phyloP scores from a whole-genome alignment of 2,329 filamentous ascomycete genomes.

The Penicillium decumbens region DNA sequence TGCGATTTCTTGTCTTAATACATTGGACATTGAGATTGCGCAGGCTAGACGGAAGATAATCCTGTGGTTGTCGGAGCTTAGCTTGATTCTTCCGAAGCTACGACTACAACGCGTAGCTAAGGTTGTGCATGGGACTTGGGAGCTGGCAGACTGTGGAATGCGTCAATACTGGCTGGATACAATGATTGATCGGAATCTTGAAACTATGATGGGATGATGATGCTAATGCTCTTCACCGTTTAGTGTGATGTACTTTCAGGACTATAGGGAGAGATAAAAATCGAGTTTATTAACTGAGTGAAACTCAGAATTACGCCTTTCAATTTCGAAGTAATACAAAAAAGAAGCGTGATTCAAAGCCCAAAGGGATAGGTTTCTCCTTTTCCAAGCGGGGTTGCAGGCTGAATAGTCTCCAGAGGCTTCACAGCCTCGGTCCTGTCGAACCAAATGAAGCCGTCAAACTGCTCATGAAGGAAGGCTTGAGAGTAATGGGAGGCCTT shows the following conservation, averaged over 20 bases:
- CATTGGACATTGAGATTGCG: slow-evolving; percentile 22
- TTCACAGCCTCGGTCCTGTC: slow-evolving; percentile 45
- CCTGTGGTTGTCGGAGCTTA: slow-evolving; percentile 20
- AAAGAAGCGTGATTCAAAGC: slow-evolving; percentile 28
- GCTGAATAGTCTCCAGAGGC: slow-evolving; percentile 46
- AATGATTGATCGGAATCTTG: slow-evolving; percentile 22
- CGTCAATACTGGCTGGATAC: slow-evolving; percentile 20
- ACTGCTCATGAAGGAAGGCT: slow-evolving; percentile 46
- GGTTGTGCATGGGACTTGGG: slow-evolving; percentile 21
- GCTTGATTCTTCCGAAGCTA: slow-evolving; percentile 20
- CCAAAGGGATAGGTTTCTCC: slow-evolving; percentile 54
- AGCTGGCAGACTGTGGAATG: slow-evolving; percentile 17
- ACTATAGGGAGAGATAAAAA: not conserved
- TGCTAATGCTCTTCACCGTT: not conserved
- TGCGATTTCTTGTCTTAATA: slow-evolving; percentile 17
- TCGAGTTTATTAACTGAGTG: not conserved
- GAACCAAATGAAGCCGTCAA: slow-evolving; percentile 51
- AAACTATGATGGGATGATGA: slow-evolving; percentile 22
- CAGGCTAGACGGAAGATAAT: slow-evolving; percentile 21
- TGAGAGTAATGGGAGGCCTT: slow-evolving; percentile 48
- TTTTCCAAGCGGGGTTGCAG: slow-evolving; percentile 38
- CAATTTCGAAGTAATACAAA: not conserved
- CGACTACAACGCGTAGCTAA: slow-evolving; percentile 20
- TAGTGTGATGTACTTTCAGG: not conserved
- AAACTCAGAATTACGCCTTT: too few species aligned